phyloP scores from a whole-genome alignment of 225 moss, liverwort and hornwort genomes.

The Bryoerythrophyllum caledonicum region DNA sequence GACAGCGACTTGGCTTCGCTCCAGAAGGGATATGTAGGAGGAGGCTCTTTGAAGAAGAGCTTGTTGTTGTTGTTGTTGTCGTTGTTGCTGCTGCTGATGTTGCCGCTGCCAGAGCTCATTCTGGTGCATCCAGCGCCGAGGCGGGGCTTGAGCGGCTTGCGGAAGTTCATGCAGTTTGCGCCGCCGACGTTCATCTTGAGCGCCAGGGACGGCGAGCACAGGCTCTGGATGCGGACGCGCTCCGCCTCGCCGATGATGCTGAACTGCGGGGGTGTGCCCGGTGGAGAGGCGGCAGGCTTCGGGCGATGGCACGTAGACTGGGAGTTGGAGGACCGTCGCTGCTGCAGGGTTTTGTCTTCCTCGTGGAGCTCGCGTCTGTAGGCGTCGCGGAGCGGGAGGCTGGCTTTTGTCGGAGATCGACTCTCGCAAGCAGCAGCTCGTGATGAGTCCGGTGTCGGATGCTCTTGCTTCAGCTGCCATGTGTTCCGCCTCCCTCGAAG shows the following conservation, averaged over 20 bases:
- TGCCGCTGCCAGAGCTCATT: neutral
- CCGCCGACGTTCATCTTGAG: slow-evolving; percentile 42
- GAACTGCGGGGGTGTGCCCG: slow-evolving; percentile 21
- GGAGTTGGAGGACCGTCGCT: neutral
- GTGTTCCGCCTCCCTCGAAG: slow-evolving; percentile 53
- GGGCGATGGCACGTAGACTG: slow-evolving; percentile 8
- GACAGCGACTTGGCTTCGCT: slow-evolving; percentile 50
- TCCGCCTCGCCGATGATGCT: slow-evolving; percentile 51
- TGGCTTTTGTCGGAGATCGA: slow-evolving; percentile 29
- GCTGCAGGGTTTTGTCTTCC: slow-evolving; percentile 28
- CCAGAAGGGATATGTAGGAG: slow-evolving; percentile 45
- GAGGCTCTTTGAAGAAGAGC: slow-evolving; percentile 26
- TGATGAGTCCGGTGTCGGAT: slow-evolving; percentile 3
- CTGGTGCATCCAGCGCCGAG: neutral
- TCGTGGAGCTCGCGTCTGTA: slow-evolving; percentile 38
- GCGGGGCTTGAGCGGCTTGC: slow-evolving; percentile 33
- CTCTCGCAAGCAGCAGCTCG: slow-evolving; percentile 13
- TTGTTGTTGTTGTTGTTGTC: slow-evolving; percentile 13
- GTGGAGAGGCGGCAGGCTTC: neutral
- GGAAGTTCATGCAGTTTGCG: slow-evolving; percentile 20
- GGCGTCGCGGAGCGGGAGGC: slow-evolving; percentile 32
- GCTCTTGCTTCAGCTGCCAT: slow-evolving; percentile 38
- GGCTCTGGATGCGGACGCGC: slow-evolving; percentile 43
- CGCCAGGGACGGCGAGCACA: slow-evolving; percentile 43
- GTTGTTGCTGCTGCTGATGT: no score